phyloP scores from a whole-genome alignment of 1,284 basidiomycete species.

The Amylostereum areolatum region DNA sequence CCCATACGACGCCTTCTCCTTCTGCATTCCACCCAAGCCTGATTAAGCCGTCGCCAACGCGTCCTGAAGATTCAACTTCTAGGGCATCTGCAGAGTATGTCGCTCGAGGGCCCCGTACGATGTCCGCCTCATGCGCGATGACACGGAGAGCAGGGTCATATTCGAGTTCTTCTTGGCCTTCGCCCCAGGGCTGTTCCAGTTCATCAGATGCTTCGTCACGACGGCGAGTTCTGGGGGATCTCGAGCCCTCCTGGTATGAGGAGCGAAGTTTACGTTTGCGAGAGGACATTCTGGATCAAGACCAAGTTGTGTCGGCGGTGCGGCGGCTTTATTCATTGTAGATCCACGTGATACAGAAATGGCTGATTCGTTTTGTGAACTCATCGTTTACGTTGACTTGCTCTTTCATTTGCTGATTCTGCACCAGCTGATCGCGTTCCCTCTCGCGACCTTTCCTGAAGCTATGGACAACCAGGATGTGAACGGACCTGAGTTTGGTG shows the following conservation, averaged over 20 bases:
- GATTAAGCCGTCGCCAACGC: slow-evolving; percentile 39
- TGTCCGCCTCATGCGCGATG: slow-evolving; percentile 63
- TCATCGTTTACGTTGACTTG: too few relatives aligned
- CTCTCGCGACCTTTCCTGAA: too few relatives aligned
- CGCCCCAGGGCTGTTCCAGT: not conserved
- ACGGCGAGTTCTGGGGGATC: not conserved
- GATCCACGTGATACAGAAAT: too few relatives aligned
- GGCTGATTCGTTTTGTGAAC: too few relatives aligned
- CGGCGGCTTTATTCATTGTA: too few relatives aligned
- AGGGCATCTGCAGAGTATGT: slow-evolving; percentile 37
- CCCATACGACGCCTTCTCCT: slow-evolving; percentile 29
- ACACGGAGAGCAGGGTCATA: slow-evolving; percentile 36
- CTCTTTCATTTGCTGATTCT: too few relatives aligned
- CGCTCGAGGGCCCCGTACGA: slow-evolving; percentile 45
- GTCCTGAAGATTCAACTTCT: slow-evolving; percentile 26
- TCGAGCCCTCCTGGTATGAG: not conserved
- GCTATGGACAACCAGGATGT: not conserved
- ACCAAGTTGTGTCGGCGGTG: too few relatives aligned
- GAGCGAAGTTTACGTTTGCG: slow-evolving; percentile 13
- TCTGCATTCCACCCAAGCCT: slow-evolving; percentile 25
- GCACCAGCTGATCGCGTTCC: too few relatives aligned
- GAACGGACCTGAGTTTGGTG: not conserved
- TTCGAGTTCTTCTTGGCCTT: slow-evolving; percentile 1
- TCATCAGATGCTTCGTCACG: not conserved
- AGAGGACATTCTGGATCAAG: not conserved